Percentiles rank a stretch among this genome's conserved stretches.
Conservation (phyloP, 768 basidiomycete genomes). For the Phaeolepiota aurea region DNA sequence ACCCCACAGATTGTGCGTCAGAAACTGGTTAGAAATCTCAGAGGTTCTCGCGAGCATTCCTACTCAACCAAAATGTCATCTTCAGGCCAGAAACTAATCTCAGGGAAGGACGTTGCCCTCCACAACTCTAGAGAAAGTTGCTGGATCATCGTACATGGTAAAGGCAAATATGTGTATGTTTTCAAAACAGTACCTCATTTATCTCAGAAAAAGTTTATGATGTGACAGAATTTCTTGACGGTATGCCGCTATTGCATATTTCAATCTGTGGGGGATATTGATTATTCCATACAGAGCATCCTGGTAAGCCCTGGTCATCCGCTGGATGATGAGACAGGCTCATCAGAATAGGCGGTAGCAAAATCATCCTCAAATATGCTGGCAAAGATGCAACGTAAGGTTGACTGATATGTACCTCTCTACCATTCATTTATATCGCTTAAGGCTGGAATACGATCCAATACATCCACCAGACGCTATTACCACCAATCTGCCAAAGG, state of each 20-base stretch:
- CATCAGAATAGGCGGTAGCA: constrained; percentile 53
- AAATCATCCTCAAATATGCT: constrained; percentile 81
- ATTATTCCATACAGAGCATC: constrained; percentile 39
- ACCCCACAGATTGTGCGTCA: no score
- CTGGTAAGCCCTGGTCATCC: constrained; percentile 28
- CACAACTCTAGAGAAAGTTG: constrained; percentile 25
- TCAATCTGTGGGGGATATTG: background rate
- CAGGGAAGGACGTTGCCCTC: constrained; percentile 19
- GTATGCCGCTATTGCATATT: constrained; percentile 18
- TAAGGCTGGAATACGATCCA: constrained; percentile 67
- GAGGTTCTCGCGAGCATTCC: background rate
- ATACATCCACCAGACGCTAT: constrained; percentile 86
- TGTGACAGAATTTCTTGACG: constrained; percentile 70
- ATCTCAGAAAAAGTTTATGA: constrained; percentile 63
- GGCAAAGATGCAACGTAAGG: constrained; percentile 84
- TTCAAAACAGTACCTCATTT: background rate
- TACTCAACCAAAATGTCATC: background rate
- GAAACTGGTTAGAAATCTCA: background rate
- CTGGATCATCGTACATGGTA: constrained; percentile 76
- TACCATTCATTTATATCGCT: no score
- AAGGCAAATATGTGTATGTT: no score
- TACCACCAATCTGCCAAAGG: constrained; percentile 65
- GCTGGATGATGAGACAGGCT: background rate
- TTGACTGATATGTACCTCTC: no score
- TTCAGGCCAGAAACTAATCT: constrained; percentile 8